Evolutionary conservation across 192 early-diverging fungal species (phyloP).

Genomic region (Oehlia diaphana): DNA sequence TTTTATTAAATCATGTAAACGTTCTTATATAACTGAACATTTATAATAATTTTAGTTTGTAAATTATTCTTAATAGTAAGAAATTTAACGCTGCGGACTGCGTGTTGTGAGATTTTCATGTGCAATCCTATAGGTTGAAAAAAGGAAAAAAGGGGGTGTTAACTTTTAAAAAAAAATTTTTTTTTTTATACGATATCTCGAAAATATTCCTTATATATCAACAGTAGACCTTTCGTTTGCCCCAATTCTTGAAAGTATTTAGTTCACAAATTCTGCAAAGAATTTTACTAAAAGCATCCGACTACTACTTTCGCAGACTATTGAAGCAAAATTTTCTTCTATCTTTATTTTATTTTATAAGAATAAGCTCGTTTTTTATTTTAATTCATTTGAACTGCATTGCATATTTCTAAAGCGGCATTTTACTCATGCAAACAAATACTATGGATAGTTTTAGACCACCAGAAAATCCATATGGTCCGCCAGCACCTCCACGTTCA

Average conservation of each 20-base stretch:
- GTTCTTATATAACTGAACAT: not conserved
- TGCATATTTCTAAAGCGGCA: not conserved
- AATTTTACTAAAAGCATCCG: not conserved
- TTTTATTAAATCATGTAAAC: no score
- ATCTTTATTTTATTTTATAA: not conserved
- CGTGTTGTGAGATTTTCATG: not conserved
- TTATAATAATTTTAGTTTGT: not conserved
- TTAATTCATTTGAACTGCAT: not conserved
- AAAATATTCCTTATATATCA: not conserved
- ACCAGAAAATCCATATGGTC: constrained; percentile 29
- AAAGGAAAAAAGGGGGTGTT: not conserved
- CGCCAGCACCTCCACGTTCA: constrained; percentile 1
- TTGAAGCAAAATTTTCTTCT: not conserved
- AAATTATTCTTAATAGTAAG: not conserved
- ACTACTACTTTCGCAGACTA: not conserved
- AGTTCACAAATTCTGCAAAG: not conserved
- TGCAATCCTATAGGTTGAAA: not conserved
- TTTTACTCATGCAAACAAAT: constrained; percentile 3
- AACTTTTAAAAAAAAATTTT: not conserved
- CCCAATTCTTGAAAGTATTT: not conserved
- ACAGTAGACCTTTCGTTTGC: not conserved
- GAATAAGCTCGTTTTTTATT: not conserved
- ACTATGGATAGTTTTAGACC: constrained; percentile 18
- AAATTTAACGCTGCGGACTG: not conserved
- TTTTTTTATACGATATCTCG: not conserved